Base-by-base conservation (phyloP, 2,329 filamentous ascomycete genomes). In the Aspergillus pseudoviridinutans region DNA sequence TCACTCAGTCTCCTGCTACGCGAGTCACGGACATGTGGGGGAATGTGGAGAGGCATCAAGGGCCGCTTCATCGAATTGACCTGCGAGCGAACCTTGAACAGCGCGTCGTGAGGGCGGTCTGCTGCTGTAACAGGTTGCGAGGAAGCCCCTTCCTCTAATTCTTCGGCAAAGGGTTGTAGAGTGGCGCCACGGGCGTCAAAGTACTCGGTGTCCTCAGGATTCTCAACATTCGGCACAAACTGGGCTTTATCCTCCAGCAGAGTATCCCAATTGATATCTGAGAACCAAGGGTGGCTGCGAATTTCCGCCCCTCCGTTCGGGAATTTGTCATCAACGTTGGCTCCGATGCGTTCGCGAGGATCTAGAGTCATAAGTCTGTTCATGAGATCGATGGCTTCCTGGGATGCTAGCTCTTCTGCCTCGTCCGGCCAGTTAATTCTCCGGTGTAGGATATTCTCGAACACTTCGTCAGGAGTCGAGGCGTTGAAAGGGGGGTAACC, bases 201-300 rank as follows among this genome's bases (percentile, higher is more conserved):
- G 70, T 99, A 99, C 70, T 99, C 95, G 0, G 94, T 99, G 69
- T 99, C 93, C 72, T 99, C 94, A 0, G 91, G 92, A 65, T 99
- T 93, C 68, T 96, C 91, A 1, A 90, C 88, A 44, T 90, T 89
- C 0, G 94, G 94, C 10, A 99, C 89, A 71, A 99, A 99, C 58
- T 96, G 91, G 3, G 95, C 92, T 69, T 97, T 92, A 62, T 97
- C 93, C 68, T 97, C 88, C n/a, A 96, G 82, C 22, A 99, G 77
- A 0, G 88, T 91, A 27, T 92, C 88, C 94, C 94, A 99, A 67
- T 91, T 91, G 66, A 95, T 81, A 38, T 88, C 91, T 17, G 83
- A 80, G 68, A 99, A 97, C 92, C 93, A 99, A 1, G 88, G 80
- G 67, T 99, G 94, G 56, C 78, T 87, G 62, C 92, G 88, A 64